Conservation (phyloP, 2,329 filamentous ascomycete species). For the Colletotrichum tanaceti region DNA sequence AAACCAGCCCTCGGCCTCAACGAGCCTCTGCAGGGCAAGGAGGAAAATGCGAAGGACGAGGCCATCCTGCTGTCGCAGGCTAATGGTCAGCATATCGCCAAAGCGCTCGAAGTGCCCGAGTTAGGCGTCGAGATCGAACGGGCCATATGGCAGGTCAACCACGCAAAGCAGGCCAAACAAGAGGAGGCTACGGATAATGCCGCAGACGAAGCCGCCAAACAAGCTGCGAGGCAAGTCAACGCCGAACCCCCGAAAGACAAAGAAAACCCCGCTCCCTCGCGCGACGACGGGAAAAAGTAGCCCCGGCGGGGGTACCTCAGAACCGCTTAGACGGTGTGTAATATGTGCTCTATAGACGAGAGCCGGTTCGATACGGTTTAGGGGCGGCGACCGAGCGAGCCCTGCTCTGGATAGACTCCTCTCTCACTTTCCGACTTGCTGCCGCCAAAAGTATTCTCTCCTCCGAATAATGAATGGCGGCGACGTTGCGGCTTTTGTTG, state of each 20-base stretch:
- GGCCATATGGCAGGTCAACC: constrained; percentile 79
- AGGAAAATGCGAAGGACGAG: constrained; percentile 46
- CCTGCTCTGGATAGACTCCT: constrained; percentile 28
- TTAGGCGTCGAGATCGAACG: constrained; percentile 79
- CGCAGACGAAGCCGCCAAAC: constrained; percentile 39
- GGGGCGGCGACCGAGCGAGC: constrained; percentile 14
- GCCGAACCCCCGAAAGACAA: constrained; percentile 41
- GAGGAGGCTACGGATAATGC: constrained; percentile 45
- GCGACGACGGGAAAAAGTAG: constrained; percentile 39
- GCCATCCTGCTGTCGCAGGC: constrained; percentile 60
- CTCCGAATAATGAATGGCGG: constrained; percentile 10
- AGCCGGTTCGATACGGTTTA: constrained; percentile 28
- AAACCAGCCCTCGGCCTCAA: constrained; percentile 8
- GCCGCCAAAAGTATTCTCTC: constrained; percentile 1
- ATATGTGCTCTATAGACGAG: constrained; percentile 32
- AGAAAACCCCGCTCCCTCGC: constrained; percentile 28
- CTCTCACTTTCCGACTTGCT: constrained; percentile 1
- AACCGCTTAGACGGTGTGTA: constrained; percentile 20
- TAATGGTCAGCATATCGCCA: constrained; percentile 68
- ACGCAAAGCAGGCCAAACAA: constrained; percentile 55
- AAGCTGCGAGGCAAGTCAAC: constrained; percentile 35
- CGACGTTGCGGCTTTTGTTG: background rate
- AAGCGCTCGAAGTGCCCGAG: constrained; percentile 74
- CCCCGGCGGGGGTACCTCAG: constrained; percentile 5
- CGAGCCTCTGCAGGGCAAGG: constrained; percentile 44